Evolutionary conservation across 2,329 filamentous ascomycete species (phyloP).

Genomic region (Apiospora malaysiana): DNA sequence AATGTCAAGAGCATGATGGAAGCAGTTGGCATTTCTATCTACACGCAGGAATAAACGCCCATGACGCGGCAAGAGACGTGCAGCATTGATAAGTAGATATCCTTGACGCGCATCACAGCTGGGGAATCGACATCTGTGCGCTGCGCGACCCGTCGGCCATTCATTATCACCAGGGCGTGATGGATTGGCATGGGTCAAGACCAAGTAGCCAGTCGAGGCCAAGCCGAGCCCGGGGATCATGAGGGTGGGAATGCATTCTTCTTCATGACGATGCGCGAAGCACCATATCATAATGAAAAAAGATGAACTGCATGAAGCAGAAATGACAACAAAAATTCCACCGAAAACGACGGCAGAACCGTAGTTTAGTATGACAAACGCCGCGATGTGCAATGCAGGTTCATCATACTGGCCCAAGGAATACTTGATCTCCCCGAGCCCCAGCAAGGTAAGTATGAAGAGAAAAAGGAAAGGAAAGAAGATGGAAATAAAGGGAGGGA

Average conservation of each 20-base stretch:
- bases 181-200: too few species aligned
- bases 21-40: neutral
- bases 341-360: conserved; percentile 54
- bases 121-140: too few species aligned
- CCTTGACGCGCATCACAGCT: too few species aligned
- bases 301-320: neutral
- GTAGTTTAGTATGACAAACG: conserved; percentile 51
- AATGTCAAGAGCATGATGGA: neutral
- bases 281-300: conserved; percentile 26
- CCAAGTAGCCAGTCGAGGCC: too few species aligned
- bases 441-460: conserved; percentile 55
- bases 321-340: conserved; percentile 50
- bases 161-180: too few species aligned
- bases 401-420: conserved; percentile 44
- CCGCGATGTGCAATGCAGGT: conserved; percentile 58
- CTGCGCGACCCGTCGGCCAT: too few species aligned
- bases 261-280: conserved; percentile 26
- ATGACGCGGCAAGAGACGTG: neutral
- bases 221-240: too few species aligned
- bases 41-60: neutral
- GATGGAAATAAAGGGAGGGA: neutral
- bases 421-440: conserved; percentile 48
- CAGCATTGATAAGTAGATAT: neutral
- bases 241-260: conserved; percentile 11
- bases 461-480: conserved; percentile 39